Percentiles rank a stretch among this genome's conserved stretches.
Conservation (phyloP, 164 flowering plant genomes). For the Stephania yunnanensis region DNA sequence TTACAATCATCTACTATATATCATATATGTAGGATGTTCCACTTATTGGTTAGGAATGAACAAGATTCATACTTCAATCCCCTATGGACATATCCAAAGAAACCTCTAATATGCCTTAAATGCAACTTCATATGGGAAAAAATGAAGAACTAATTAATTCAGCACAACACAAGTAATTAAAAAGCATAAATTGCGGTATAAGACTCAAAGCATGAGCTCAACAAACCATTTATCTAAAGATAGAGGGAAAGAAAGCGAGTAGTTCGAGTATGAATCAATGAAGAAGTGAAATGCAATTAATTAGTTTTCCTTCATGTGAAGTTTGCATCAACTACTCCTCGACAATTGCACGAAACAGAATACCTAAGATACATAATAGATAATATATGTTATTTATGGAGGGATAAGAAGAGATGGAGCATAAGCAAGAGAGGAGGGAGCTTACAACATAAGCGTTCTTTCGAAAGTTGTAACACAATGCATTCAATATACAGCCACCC, state of each 20-base stretch:
- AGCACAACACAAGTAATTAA: background rate
- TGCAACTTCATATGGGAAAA: background rate
- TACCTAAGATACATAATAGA: background rate
- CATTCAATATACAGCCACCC: slow-evolving; percentile 4
- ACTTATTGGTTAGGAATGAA: no score
- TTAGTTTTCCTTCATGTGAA: background rate
- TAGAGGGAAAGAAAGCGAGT: background rate
- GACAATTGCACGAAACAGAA: background rate
- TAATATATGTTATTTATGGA: background rate
- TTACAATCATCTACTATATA: background rate
- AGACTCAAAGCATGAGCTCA: background rate
- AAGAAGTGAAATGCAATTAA: background rate
- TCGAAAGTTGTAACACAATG: background rate
- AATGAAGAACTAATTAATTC: background rate
- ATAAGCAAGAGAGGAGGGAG: background rate
- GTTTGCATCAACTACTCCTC: background rate
- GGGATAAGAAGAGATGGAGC: background rate
- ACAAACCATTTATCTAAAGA: no score
- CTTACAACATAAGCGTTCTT: background rate
- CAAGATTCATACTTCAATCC: no score
- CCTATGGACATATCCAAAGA: no score
- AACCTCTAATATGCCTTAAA: no score
- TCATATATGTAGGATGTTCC: no score
- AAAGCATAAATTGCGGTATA: background rate
- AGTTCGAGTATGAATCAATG: no score